Evolutionary conservation across 1,284 basidiomycete species (phyloP).

Genomic region (Apiotrichum laibachii): DNA sequence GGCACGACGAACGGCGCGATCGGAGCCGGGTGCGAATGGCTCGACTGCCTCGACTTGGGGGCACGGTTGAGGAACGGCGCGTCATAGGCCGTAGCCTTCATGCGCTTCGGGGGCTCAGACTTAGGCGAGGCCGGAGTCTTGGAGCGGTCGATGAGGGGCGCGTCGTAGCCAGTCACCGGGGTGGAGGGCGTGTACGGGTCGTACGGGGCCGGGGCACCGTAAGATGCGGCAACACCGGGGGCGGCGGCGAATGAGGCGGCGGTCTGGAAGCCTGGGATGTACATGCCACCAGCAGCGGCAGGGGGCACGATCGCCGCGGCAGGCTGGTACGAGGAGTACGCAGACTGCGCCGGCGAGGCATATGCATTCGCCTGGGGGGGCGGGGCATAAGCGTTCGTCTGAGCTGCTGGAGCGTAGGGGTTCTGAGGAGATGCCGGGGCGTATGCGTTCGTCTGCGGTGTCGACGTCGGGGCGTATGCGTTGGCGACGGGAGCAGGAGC

Average conservation of each 20-base stretch:
- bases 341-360: background rate
- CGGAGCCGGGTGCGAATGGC: background rate
- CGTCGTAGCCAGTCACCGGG: background rate
- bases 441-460: background rate
- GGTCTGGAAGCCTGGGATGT: background rate
- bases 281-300: background rate
- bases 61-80: conserved; percentile 34
- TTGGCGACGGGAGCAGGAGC: conserved; percentile 20
- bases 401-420: conserved; percentile 1
- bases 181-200: conserved; percentile 18
- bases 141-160: background rate
- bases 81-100: conserved; percentile 48
- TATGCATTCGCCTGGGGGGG: background rate
- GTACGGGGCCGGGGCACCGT: conserved; percentile 11
- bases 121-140: conserved; percentile 12
- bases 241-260: background rate
- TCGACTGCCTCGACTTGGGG: conserved; percentile 6
- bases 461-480: no score
- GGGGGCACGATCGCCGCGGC: background rate
- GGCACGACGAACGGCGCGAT: conserved; percentile 16
- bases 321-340: background rate
- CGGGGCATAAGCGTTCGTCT: background rate
- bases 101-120: conserved; percentile 32
- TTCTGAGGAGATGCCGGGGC: background rate
- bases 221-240: no score